phyloP scores from a whole-genome alignment of 1,139 yeast genomes.

The Yamadazyma epiphylla region DNA sequence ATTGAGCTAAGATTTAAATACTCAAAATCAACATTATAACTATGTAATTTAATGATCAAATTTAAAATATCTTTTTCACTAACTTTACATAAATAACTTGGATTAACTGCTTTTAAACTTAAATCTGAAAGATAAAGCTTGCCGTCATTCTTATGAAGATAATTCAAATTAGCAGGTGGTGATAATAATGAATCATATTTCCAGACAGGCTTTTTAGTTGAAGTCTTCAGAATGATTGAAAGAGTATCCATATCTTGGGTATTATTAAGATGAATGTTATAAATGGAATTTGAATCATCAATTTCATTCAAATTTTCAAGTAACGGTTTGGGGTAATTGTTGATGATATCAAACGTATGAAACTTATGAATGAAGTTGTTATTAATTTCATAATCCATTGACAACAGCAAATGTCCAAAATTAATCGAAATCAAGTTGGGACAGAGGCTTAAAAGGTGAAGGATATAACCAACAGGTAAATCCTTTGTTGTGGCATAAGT shows the following conservation, averaged over 20 bases:
- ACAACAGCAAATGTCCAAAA: slow-evolving; percentile 52
- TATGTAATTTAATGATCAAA: slow-evolving; percentile 23
- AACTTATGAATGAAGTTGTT: slow-evolving; percentile 29
- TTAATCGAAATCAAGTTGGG: slow-evolving; percentile 50
- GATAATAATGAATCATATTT: slow-evolving; percentile 24
- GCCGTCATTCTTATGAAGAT: slow-evolving; percentile 35
- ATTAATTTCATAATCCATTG: slow-evolving; percentile 54
- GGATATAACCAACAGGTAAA: slow-evolving; percentile 62
- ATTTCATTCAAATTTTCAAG: slow-evolving; percentile 9
- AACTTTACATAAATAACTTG: slow-evolving; percentile 25
- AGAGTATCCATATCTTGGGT: slow-evolving; percentile 8
- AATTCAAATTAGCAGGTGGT: slow-evolving; percentile 31
- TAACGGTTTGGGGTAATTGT: slow-evolving; percentile 35
- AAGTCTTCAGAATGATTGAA: slow-evolving; percentile 7
- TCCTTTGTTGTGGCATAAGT: slow-evolving; percentile 61
- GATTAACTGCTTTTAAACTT: slow-evolving; percentile 37
- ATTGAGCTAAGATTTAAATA: slow-evolving; percentile 41
- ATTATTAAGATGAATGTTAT: slow-evolving; percentile 7
- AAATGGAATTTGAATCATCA: slow-evolving; percentile 14
- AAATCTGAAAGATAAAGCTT: slow-evolving; percentile 39
- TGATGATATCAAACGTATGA: slow-evolving; percentile 36
- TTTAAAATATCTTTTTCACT: slow-evolving; percentile 37
- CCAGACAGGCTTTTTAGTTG: slow-evolving; percentile 8
- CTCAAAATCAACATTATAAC: slow-evolving; percentile 15
- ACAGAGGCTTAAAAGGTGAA: slow-evolving; percentile 59